phyloP scores from a whole-genome alignment of 768 basidiomycete genomes.

The Lentinula boryana region DNA sequence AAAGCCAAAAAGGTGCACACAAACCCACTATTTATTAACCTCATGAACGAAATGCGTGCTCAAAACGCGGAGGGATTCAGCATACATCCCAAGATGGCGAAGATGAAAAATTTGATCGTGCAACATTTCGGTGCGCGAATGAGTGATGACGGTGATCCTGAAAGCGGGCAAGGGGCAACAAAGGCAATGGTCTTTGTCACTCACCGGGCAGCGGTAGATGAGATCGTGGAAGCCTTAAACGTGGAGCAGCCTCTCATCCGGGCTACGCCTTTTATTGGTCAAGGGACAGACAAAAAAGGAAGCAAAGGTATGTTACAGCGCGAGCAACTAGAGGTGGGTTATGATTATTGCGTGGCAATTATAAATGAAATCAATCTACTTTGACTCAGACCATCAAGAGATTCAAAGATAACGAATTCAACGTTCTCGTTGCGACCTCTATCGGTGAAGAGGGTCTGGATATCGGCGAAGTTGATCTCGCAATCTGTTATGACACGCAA shows the following conservation, averaged over 20 bases:
- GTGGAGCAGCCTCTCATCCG: slow-evolving; percentile 72
- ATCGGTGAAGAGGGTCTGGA: slow-evolving; percentile 98
- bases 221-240: slow-evolving; percentile 79
- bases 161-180: slow-evolving; percentile 33
- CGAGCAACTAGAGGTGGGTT: slow-evolving; percentile 77
- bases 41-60: slow-evolving; percentile 64
- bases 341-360: background rate
- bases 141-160: slow-evolving; percentile 32
- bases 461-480: slow-evolving; percentile 95
- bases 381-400: slow-evolving; percentile 65
- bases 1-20: slow-evolving; percentile 43
- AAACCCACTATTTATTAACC: slow-evolving; percentile 54
- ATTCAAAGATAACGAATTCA: slow-evolving; percentile 85
- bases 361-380: slow-evolving; percentile 5
- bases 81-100: slow-evolving; percentile 91
- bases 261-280: slow-evolving; percentile 86
- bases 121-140: slow-evolving; percentile 68
- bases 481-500: slow-evolving; percentile 94
- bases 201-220: slow-evolving; percentile 87
- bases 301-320: slow-evolving; percentile 87
- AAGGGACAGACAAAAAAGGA: slow-evolving; percentile 79
- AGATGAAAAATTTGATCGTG: slow-evolving; percentile 63
- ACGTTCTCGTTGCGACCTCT: slow-evolving; percentile 91
- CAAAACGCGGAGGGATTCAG: slow-evolving; percentile 49
- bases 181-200: slow-evolving; percentile 93